Base-by-base conservation (phyloP, 2,329 filamentous ascomycete species). In the Beauveria scarabaeidicola region DNA sequence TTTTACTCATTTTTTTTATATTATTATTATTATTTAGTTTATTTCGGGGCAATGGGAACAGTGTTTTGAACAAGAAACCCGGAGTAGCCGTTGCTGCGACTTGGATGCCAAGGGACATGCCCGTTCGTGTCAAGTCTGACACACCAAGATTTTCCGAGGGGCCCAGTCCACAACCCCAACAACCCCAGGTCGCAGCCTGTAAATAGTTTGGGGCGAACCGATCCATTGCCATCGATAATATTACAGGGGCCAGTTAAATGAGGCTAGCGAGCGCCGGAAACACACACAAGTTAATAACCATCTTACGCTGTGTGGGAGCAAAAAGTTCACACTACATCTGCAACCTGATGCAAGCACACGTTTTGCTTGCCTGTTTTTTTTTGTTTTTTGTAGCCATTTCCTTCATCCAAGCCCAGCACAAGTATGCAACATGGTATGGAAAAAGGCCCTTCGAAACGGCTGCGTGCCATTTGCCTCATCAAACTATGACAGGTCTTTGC, bases 41-140 rank as follows among this genome's bases (percentile, higher is more conserved):
- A 10, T 5, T 23, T 21, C 27, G 19, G 53, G 40, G 52, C 50
- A 10, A 11, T 41, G 15, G 43, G 54, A 29, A 40, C 23, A 48
- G 55, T 52, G 55, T 58, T 58, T 58, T 44, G 19, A 13, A 58
- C 47, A 52, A 27, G 55, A 44, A 52, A 51, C 55, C 38, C 44
- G 47, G 46, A 58, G 46, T 25, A 10, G n/a, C 17, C 46, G 36
- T 32, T 15, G 46, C 32, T 21, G 43, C 54, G 21, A 25, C 21
- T n/a, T 19, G 38, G 4, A 44, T 29, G 38, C 10, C 11, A 36
- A n/a, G 17, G 55, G 55, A 46, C 29, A 38, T 52, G 44, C 38
- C 23, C 23, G 9, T 36, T 10, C 23, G 55, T 58, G 25, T 58
- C 55, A 50, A 44, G 47, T 58, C 55, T 58, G 55, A 58, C 17